phyloP scores from a whole-genome alignment of 495 filamentous ascomycete species.

The Penicillium parvum region DNA sequence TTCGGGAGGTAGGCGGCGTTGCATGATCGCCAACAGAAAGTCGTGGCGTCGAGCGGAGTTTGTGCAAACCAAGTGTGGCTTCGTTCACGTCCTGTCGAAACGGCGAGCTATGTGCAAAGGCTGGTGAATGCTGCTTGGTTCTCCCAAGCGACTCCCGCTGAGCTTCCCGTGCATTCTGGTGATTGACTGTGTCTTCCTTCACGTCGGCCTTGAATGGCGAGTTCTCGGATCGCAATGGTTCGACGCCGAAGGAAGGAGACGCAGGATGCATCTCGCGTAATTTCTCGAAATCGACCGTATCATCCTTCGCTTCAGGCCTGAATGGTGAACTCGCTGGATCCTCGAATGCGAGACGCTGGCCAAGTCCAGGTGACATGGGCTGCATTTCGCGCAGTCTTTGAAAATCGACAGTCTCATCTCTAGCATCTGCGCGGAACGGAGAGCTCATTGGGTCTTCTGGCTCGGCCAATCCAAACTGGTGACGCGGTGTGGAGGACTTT shows the following conservation, averaged over 20 bases:
- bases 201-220: neutral
- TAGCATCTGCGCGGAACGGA: constrained; percentile 24
- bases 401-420: constrained; percentile 34
- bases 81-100: constrained; percentile 3
- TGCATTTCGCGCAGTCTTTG: constrained; percentile 20
- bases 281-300: constrained; percentile 33
- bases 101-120: neutral
- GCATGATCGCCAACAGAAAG: constrained; percentile 11
- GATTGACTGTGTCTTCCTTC: neutral
- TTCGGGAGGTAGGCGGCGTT: constrained; percentile 27
- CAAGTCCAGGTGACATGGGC: constrained; percentile 5
- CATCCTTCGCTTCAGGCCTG: constrained; percentile 26
- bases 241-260: too few species aligned
- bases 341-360: neutral
- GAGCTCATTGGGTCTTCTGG: constrained; percentile 31
- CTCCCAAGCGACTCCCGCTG: constrained; percentile 1
- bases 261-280: too few species aligned
- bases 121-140: constrained; percentile 1
- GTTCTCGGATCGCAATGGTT: too few species aligned
- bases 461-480: neutral
- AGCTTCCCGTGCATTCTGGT: neutral
- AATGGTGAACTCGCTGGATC: constrained; percentile 32
- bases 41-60: constrained; percentile 10
- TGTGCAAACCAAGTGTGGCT: constrained; percentile 8
- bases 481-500: neutral